Evolutionary conservation across 1,139 yeast genomes (phyloP), one percentile per base, ranked within the genome.

Genomic region (Sugiyamaella novakii): DNA sequence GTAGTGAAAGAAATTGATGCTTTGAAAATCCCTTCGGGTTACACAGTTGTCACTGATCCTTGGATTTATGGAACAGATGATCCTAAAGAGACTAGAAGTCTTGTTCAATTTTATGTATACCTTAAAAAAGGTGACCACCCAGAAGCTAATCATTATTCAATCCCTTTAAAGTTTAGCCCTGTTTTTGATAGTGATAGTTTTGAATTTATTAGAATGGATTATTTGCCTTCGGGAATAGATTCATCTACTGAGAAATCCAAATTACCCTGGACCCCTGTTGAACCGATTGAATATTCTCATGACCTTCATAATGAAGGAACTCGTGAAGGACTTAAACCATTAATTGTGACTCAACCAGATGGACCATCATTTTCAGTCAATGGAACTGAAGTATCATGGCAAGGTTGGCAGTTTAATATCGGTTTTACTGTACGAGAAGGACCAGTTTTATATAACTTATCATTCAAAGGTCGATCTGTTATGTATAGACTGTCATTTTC

Each of bases 341-440:
- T 84, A 18, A 22, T 46, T 15, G 77, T 85, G 46, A 77, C 84
- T 47, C 94, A 85, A 68, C 94, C 94, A 51, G 83, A 84, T 54
- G 94, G 94, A 51, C 92, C 84, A 49, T 83, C 89, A 6, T 85
- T 85, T 73, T 74, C 75, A 54, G 75, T 84, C 80, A 74, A 75
- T 46, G 89, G 88, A 43, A 77, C 83, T 62, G 75, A 80, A 45
- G 81, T 85, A 76, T 75, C 75, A 54, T 85, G 94, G 94, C 82
- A 85, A 54, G 84, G 84, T 70, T 84, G 80, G 73, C 75, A 77
- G 54, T 76, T 85, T 72, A 92, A 85, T 68, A 74, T 85, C 65
- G 92, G 94, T 33, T 84, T 85, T 78, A 85, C 85, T 73, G 83
- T 84, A 72, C 79, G 94, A 71, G 94, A 85, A 70, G 94, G 94